Evolutionary conservation across 2,329 filamentous ascomycete species (phyloP), one percentile per base, ranked within the genome.

Genomic region (Dothistroma septosporum): DNA sequence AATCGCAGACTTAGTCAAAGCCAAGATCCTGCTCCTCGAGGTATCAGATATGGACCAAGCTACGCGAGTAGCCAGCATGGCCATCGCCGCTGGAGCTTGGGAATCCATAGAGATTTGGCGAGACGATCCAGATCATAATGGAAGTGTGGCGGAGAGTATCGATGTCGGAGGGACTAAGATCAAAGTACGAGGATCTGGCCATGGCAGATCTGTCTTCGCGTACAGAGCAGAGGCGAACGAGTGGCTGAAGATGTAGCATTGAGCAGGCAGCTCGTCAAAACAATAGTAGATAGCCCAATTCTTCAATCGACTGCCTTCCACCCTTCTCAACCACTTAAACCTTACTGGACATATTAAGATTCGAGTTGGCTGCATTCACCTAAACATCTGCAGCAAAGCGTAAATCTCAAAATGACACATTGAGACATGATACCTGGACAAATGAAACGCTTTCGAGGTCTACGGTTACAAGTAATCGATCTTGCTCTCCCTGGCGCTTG

Each of bases 41-140:
- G 83, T 93, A 28, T 89, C 87, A 0, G 89, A 90, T 68, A 73
- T 85, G 61, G 77, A 75, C 6, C 91, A 95, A 75, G 90, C 89
- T 0, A 58, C 74, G 5, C 79, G 90, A 12, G 87, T 94, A 1
- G 80, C 82, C 1, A 68, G 72, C 9, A 76, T 85, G 70, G 82
- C 80, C 67, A 76, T 59, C n/a, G 55, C 61, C 11, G 61, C 57
- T 12, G 64, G 66, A 0, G 50, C 62, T 22, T 79, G 72, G 70
- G 72, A 76, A 2, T 70, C 72, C 2, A 73, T 87, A 1, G 87
- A 92, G 73, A 79, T 92, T 5, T 93, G 90, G 90, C 77, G 87
- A 58, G 90, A 93, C 71, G 83, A 81, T 74, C 86, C 85, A 21
- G 0, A 64, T 59, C 47, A 6, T 16, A 22, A 19, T 14, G 28